phyloP scores from a whole-genome alignment of 805 yeast species.

The Ogataea haglerorum region DNA sequence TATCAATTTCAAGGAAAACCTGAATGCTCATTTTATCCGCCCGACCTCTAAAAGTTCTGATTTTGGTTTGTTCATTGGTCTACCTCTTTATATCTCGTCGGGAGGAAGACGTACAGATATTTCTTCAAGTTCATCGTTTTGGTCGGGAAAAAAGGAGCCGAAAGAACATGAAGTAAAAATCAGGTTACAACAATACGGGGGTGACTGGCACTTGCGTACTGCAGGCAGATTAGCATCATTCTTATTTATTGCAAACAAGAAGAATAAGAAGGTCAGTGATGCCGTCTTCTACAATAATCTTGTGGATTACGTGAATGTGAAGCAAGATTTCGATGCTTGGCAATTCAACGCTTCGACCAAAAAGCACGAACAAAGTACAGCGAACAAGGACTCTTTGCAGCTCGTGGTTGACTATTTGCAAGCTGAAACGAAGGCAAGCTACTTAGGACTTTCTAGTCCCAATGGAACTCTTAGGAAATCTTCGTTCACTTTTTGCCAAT shows the following conservation, averaged over 20 bases:
- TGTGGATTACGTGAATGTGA: conserved; percentile 74
- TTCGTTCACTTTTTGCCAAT: conserved; percentile 68
- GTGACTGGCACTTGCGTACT: conserved; percentile 76
- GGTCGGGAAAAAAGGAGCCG: conserved; percentile 16
- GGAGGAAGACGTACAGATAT: conserved; percentile 14
- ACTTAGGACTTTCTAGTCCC: conserved; percentile 35
- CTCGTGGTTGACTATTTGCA: conserved; percentile 47
- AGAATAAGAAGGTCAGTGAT: conserved; percentile 30
- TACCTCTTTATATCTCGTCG: conserved; percentile 25
- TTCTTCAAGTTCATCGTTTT: conserved; percentile 10
- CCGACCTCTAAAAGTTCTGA: conserved; percentile 26
- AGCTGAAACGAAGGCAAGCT: conserved; percentile 26
- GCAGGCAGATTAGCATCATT: conserved; percentile 59
- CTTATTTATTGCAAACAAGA: conserved; percentile 52
- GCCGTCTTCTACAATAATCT: conserved; percentile 71
- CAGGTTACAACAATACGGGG: conserved; percentile 58
- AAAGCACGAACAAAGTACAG: conserved; percentile 14
- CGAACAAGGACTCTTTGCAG: conserved; percentile 29
- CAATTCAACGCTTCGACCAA: conserved; percentile 40
- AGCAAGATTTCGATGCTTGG: conserved; percentile 84
- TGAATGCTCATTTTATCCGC: conserved; percentile 24
- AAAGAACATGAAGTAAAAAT: conserved; percentile 35
- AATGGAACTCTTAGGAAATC: conserved; percentile 24
- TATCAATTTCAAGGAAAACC: conserved; percentile 29
- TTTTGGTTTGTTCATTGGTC: conserved; percentile 24